These are phyloP conservation scores for Penicillium sp. DNA, from an alignment of 2,329 filamentous ascomycete species.

Conservation along the genomic window DNA sequence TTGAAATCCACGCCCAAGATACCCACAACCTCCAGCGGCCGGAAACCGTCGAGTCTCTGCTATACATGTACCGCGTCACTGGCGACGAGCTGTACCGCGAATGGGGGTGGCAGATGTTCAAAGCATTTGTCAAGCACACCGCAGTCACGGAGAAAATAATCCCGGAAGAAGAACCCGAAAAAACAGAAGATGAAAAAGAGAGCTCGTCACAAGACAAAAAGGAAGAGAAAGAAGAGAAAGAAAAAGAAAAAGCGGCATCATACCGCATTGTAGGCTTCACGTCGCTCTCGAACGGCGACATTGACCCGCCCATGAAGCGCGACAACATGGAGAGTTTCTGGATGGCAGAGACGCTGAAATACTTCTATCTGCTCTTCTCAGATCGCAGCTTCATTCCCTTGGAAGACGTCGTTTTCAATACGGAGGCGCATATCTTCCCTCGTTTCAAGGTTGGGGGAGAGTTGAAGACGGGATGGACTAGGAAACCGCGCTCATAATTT, in stretches of 20 bases:
- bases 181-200: slow-evolving; percentile 6
- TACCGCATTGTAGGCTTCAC: slow-evolving; percentile 63
- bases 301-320: slow-evolving; percentile 62
- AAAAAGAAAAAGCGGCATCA: neutral
- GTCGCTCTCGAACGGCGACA: slow-evolving; percentile 70
- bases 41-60: slow-evolving; percentile 91
- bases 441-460: slow-evolving; percentile 68
- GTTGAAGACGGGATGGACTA: slow-evolving; percentile 39
- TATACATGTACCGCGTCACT: slow-evolving; percentile 99
- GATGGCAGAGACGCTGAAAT: slow-evolving; percentile 97
- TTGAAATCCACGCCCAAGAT: slow-evolving; percentile 74
- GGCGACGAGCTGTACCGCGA: slow-evolving; percentile 83
- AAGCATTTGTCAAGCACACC: slow-evolving; percentile 81
- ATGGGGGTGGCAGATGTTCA: slow-evolving; percentile 99
- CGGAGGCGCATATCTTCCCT: slow-evolving; percentile 87
- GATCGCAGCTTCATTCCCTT: slow-evolving; percentile 76
- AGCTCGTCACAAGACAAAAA: neutral
- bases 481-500: slow-evolving; percentile 21
- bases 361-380: slow-evolving; percentile 93
- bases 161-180: slow-evolving; percentile 18
- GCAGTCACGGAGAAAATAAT: slow-evolving; percentile 64
- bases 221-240: neutral
- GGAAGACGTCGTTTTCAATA: slow-evolving; percentile 88
- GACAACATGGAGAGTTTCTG: slow-evolving; percentile 99
- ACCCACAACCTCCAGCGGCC: slow-evolving; percentile 90